Conservation (phyloP, 1,284 basidiomycete genomes). For the Amylostereum areolatum region DNA sequence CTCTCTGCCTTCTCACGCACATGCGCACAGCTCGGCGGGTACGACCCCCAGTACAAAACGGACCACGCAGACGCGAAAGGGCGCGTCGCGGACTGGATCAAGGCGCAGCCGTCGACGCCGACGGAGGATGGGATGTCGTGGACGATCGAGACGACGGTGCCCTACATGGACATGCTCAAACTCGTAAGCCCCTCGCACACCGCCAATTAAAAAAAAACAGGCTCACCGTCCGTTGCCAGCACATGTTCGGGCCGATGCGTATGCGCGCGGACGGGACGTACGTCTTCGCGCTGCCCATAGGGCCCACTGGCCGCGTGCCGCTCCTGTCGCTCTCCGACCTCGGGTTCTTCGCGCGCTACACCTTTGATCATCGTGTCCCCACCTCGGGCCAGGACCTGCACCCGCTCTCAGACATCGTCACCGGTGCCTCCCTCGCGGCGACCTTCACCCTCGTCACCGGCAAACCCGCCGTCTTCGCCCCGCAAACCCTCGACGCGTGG, state of each 20-base stretch:
- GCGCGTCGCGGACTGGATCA: slow-evolving; percentile 18
- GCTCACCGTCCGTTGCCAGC: slow-evolving; percentile 6
- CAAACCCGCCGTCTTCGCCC: slow-evolving; percentile 9
- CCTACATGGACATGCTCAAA: slow-evolving; percentile 20
- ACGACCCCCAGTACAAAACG: slow-evolving; percentile 13
- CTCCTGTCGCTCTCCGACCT: slow-evolving; percentile 21
- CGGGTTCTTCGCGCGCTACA: slow-evolving; percentile 21
- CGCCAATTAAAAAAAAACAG: not conserved
- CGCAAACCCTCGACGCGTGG: slow-evolving; percentile 11
- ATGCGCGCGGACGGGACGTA: slow-evolving; percentile 19
- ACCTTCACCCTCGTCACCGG: slow-evolving; percentile 10
- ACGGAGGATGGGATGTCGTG: slow-evolving; percentile 15
- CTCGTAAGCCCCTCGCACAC: slow-evolving; percentile 4
- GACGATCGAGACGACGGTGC: slow-evolving; percentile 16
- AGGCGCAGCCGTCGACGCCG: slow-evolving; percentile 13
- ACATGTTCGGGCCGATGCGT: slow-evolving; percentile 15
- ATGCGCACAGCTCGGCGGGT: slow-evolving; percentile 6
- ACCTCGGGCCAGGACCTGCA: slow-evolving; percentile 16
- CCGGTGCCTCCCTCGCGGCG: slow-evolving; percentile 16
- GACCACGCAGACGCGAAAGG: slow-evolving; percentile 21
- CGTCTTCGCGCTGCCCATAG: slow-evolving; percentile 20
- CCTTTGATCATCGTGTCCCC: slow-evolving; percentile 17
- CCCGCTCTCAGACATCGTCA: slow-evolving; percentile 15
- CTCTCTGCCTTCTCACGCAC: too few relatives aligned
- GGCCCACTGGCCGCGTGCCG: slow-evolving; percentile 13